A percentile compares a stretch with the other conserved stretches of the same genome.
phyloP scores from a whole-genome alignment of 495 filamentous ascomycete genomes.

The Pseudevernia furfuracea region DNA sequence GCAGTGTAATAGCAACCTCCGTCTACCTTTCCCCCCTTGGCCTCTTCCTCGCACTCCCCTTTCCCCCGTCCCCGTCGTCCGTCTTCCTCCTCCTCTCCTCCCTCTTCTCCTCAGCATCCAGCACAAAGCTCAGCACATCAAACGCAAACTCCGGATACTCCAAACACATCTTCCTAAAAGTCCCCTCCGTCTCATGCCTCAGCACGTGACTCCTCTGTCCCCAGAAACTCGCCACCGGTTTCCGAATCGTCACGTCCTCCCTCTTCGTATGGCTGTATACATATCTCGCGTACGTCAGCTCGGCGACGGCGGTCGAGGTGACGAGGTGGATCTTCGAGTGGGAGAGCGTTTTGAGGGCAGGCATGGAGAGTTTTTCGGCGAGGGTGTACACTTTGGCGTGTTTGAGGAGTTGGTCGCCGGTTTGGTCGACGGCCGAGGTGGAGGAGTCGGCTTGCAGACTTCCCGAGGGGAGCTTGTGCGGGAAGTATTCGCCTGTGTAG shows the following conservation, averaged over 20 bases:
- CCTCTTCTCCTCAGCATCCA: constrained; percentile 58
- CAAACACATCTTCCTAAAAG: constrained; percentile 73
- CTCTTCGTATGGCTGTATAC: constrained; percentile 69
- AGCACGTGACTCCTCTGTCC: constrained; percentile 70
- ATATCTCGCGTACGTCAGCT: constrained; percentile 83
- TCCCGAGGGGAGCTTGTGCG: constrained; percentile 48
- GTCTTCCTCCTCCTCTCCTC: constrained; percentile 31
- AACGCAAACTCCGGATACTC: constrained; percentile 87
- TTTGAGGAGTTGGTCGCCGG: constrained; percentile 67
- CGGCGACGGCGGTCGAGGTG: constrained; percentile 73
- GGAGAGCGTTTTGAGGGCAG: constrained; percentile 65
- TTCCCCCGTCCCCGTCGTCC: constrained; percentile 27
- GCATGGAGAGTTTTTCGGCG: constrained; percentile 68
- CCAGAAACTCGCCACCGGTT: constrained; percentile 87
- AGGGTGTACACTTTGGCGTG: constrained; percentile 87
- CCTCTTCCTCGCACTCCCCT: constrained; percentile 40
- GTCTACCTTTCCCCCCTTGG: constrained; percentile 27
- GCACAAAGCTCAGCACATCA: constrained; percentile 69
- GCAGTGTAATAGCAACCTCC: not conserved
- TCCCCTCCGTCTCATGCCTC: constrained; percentile 72
- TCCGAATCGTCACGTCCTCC: constrained; percentile 66
- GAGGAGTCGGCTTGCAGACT: constrained; percentile 52
- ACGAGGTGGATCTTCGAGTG: constrained; percentile 86
- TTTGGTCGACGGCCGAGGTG: constrained; percentile 55
- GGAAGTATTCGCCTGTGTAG: constrained; percentile 88